Evolutionary conservation across 31 red algal species (phyloP).

Genomic region (Endocladia muricata): DNA sequence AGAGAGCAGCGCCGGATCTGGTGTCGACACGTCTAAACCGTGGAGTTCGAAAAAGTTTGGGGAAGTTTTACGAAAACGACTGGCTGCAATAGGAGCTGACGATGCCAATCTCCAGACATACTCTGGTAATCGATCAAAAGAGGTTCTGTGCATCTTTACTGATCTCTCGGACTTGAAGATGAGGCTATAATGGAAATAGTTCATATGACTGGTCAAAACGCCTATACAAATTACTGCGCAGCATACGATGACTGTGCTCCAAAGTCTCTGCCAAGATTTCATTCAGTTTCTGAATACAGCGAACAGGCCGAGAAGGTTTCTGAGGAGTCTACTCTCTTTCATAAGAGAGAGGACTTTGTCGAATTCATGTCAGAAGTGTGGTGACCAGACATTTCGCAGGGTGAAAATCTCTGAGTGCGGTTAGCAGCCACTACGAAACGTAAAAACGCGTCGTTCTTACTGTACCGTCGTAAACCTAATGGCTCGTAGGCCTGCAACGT

Average conservation of each 20-base stretch:
- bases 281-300: neutral
- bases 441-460: neutral
- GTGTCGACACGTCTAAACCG: neutral
- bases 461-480: neutral
- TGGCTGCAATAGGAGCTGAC: neutral
- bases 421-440: neutral
- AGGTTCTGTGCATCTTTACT: conserved; percentile 3
- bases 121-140: neutral
- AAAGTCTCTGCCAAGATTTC: neutral
- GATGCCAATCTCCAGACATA: neutral
- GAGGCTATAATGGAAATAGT: conserved; percentile 9
- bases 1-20: neutral
- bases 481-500: neutral
- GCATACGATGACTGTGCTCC: conserved; percentile 11
- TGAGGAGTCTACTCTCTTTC: neutral
- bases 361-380: neutral
- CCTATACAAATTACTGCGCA: conserved; percentile 1
- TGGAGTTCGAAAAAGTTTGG: neutral
- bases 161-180: neutral
- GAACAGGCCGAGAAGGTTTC: neutral
- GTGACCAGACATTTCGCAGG: neutral
- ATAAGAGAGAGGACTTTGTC: neutral
- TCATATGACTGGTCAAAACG: neutral
- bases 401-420: neutral
- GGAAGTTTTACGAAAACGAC: neutral